Conservation (phyloP, 208 protist species). For the Sergeia podlipaevii region DNA sequence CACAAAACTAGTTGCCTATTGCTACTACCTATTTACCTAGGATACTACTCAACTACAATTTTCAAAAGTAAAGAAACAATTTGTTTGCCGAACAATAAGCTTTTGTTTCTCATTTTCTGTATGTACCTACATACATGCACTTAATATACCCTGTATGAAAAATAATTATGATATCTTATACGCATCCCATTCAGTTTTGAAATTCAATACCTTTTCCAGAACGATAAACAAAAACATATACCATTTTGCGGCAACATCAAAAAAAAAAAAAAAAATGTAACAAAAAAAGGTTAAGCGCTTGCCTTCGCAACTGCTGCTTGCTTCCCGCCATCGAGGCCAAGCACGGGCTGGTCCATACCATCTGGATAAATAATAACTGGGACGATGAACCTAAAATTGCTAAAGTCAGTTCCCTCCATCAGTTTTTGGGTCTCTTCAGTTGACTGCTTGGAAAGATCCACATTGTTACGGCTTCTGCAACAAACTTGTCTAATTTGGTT, state of each 20-base stretch:
- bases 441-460: slow-evolving; percentile 29
- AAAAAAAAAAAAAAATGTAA: slow-evolving; percentile 11
- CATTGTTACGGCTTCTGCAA: slow-evolving; percentile 12
- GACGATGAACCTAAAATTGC: slow-evolving; percentile 60
- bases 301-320: background rate
- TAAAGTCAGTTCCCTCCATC: slow-evolving; percentile 46
- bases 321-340: slow-evolving; percentile 54
- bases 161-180: too few species aligned
- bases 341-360: slow-evolving; percentile 32
- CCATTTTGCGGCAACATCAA: background rate
- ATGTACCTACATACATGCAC: too few species aligned
- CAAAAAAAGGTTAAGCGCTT: slow-evolving; percentile 1
- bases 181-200: too few species aligned
- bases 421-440: slow-evolving; percentile 51
- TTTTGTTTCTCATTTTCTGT: too few species aligned
- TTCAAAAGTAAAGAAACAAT: too few species aligned
- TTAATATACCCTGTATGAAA: too few species aligned
- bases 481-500: slow-evolving; percentile 47
- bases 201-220: too few species aligned
- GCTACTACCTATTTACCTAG: too few species aligned
- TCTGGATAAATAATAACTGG: slow-evolving; percentile 85
- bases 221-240: background rate
- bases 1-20: too few species aligned
- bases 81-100: too few species aligned
- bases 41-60: too few species aligned